Percentiles rank a stretch among this genome's conserved stretches.
phyloP scores from a whole-genome alignment of 108 stramenopile species.

The Cyclotella distinguenda region DNA sequence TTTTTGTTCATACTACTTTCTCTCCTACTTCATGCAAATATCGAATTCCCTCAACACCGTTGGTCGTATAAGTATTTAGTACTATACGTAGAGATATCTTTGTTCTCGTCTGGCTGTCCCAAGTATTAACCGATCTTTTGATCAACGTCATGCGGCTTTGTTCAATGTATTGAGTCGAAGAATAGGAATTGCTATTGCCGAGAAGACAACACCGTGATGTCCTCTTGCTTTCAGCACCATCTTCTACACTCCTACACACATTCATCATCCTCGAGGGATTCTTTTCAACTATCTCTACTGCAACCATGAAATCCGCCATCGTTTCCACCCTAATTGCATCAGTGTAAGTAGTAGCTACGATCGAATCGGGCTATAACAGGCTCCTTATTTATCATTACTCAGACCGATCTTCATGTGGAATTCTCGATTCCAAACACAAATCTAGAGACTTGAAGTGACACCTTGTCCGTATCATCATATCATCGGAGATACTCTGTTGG shows the following conservation, averaged over 20 bases:
- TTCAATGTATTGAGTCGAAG: not conserved
- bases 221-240: not conserved
- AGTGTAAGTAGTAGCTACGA: slow-evolving; percentile 28
- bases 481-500: no score
- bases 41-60: no score
- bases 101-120: not conserved
- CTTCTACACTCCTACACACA: not conserved
- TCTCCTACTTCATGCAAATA: no score
- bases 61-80: no score
- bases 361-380: no score
- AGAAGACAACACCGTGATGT: not conserved
- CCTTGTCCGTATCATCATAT: no score
- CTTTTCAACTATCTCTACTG: not conserved
- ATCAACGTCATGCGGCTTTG: not conserved
- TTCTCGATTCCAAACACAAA: no score
- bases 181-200: not conserved
- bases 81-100: no score
- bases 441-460: no score
- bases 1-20: no score
- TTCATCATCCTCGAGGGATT: not conserved
- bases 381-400: not conserved
- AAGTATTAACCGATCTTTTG: not conserved
- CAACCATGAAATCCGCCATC: slow-evolving; percentile 44
- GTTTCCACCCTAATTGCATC: slow-evolving; percentile 42
- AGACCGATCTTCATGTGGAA: not conserved